A percentile compares a stretch with the other conserved stretches of the same genome.
Evolutionary conservation across 1,284 basidiomycete species (phyloP).

Genomic region (Heterobasidion occidentale): DNA sequence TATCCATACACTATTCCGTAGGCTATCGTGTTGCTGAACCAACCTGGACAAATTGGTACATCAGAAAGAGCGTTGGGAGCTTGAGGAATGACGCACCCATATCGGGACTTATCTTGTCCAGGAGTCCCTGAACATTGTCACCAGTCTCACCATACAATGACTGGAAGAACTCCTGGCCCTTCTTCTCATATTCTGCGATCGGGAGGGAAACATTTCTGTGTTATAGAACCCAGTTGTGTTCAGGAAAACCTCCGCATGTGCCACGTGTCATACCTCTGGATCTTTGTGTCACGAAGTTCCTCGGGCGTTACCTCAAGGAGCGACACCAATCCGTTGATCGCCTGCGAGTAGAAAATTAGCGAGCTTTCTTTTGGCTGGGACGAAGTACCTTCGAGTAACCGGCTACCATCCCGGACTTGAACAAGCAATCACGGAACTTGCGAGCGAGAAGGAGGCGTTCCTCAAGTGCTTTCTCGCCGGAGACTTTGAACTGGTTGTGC

Average conservation of each 20-base stretch:
- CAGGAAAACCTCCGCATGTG: not conserved
- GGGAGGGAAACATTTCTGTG: conserved; percentile 27
- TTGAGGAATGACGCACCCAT: conserved; percentile 30
- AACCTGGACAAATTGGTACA: conserved; percentile 23
- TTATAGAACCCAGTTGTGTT: conserved; percentile 18
- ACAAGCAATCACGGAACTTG: conserved; percentile 45
- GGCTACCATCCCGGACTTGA: conserved; percentile 46
- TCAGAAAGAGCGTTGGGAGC: not conserved
- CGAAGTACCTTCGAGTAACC: conserved; percentile 40
- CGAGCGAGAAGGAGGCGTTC: conserved; percentile 33
- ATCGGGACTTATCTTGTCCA: conserved; percentile 46
- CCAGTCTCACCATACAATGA: conserved; percentile 45
- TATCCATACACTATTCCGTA: conserved; percentile 43
- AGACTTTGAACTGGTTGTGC: conserved; percentile 15
- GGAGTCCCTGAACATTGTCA: conserved; percentile 28
- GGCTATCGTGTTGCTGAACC: conserved; percentile 42
- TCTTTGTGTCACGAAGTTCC: conserved; percentile 21
- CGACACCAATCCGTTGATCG: conserved; percentile 25
- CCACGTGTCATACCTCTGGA: conserved; percentile 17
- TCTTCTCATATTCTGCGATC: conserved; percentile 30
- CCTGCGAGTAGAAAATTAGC: conserved; percentile 9
- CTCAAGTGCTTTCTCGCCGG: conserved; percentile 17
- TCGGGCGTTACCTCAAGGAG: conserved; percentile 24
- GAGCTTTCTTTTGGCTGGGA: no score
- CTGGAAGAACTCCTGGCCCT: conserved; percentile 36